phyloP scores from a whole-genome alignment of 208 protist species.

The Trypanosoma mega region DNA sequence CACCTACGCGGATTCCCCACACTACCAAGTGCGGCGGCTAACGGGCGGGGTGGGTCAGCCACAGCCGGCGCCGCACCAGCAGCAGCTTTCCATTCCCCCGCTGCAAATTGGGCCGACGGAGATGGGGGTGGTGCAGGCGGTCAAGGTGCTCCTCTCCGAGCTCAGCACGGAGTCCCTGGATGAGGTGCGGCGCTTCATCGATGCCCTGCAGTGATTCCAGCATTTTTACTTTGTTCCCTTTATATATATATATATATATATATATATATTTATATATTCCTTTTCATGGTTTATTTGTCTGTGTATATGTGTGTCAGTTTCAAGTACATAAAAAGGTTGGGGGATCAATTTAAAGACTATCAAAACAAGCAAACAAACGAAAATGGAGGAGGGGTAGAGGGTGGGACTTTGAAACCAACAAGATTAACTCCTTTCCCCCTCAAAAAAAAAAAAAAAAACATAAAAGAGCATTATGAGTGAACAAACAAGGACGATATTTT shows the following conservation, averaged over 20 bases:
- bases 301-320: too few relatives aligned
- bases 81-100: conserved; percentile 4
- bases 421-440: background rate
- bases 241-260: too few relatives aligned
- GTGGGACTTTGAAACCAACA: background rate
- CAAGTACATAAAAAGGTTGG: too few relatives aligned
- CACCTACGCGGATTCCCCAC: background rate
- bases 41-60: conserved; percentile 1
- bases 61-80: background rate
- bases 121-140: conserved; percentile 73
- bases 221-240: too few relatives aligned
- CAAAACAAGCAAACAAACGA: conserved; percentile 4
- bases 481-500: background rate
- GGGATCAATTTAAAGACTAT: too few relatives aligned
- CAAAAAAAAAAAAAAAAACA: too few relatives aligned
- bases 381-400: background rate
- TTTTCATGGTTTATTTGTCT: too few relatives aligned
- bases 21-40: background rate
- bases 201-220: conserved; percentile 50
- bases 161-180: conserved; percentile 48
- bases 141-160: conserved; percentile 79
- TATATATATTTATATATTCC: too few relatives aligned
- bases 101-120: conserved; percentile 58
- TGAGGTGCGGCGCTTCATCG: conserved; percentile 76
- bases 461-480: too few relatives aligned